Percentiles rank a stretch among this genome's conserved stretches.
Evolutionary conservation across 2,329 filamentous ascomycete genomes (phyloP).

Genomic region (Zymoseptoria passerinii): DNA sequence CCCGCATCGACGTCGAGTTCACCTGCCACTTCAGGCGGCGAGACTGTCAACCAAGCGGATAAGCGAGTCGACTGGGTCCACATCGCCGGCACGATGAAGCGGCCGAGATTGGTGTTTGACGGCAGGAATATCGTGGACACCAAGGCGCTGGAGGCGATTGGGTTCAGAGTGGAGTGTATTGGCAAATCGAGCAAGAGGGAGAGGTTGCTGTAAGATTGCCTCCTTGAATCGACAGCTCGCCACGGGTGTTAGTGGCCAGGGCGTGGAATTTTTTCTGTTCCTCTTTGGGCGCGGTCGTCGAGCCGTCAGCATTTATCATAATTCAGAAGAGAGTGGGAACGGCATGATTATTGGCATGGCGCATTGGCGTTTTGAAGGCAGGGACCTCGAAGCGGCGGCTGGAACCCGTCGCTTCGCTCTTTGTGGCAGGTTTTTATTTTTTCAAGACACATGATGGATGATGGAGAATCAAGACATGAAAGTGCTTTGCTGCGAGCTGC

Average conservation of each 20-base stretch:
- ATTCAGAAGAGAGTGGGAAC: too few species aligned
- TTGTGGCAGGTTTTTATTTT: too few species aligned
- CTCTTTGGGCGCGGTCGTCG: too few species aligned
- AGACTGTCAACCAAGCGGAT: slow-evolving; percentile 1
- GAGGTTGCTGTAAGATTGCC: slow-evolving; percentile 6
- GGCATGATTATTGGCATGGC: too few species aligned
- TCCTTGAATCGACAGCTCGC: background rate
- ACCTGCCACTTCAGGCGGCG: background rate
- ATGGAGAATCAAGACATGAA: too few species aligned
- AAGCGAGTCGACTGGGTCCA: slow-evolving; percentile 27
- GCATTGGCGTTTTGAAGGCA: too few species aligned
- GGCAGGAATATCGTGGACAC: slow-evolving; percentile 31
- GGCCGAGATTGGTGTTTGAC: slow-evolving; percentile 31
- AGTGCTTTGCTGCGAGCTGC: too few species aligned
- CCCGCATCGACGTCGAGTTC: background rate
- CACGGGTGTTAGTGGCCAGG: background rate
- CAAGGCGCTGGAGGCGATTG: slow-evolving; percentile 25
- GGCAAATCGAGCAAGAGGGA: slow-evolving; percentile 21
- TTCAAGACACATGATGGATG: too few species aligned
- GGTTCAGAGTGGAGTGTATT: slow-evolving; percentile 31
- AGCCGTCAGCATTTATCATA: too few species aligned
- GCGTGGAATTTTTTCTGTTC: background rate
- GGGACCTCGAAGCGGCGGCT: too few species aligned
- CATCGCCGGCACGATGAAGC: slow-evolving; percentile 27
- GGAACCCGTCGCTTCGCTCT: too few species aligned